Base-by-base conservation (phyloP, 257 asterid species). In the Solanum neorickii region DNA sequence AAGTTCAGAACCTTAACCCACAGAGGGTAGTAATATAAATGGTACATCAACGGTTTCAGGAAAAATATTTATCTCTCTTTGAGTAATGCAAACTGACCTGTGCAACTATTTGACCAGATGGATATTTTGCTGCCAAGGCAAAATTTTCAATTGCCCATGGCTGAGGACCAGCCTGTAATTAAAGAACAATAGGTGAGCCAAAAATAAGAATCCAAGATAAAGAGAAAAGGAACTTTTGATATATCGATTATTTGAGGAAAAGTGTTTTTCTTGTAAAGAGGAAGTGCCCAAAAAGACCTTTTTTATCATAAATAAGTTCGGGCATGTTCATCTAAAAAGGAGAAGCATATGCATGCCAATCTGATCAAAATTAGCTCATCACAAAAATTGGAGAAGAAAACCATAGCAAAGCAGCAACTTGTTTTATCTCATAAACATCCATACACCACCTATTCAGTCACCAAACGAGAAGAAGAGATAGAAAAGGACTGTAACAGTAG, bases 101-200 rank as follows among this genome's bases (percentile, higher is more conserved):
- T 49, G 97, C 93, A 72, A 91, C 88, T 82, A 96, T 94, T 90
- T 95, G 98, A 65, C 95, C 99, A 88, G 99, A 91, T 59, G 99
- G 99, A 89, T 90, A 94, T 89, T 96, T 96, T 11, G 98, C 99
- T 62, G 93, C 99, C 87, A 47, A 69, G 77, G 99, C 99, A 91
- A 86, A 97, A 90, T 83, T 94, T 87, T 97, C 98, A 73, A 97
- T 92, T 56, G 99, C 97, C 99, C 99, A 97, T 39, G 99, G 98
- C 92, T 94, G 91, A 85, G 99, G 98, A 91, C 99, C 99, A 86
- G 99, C 94, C 99, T 97, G 92, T 89, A 83, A 92, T 90, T 86
- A 78, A 84, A 60, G 68, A 56, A 18, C 86, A 82, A 87, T 85
- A 27, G 66, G 27, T 83, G 84, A 86, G 83, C 78, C 27, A 65